Evolutionary conservation across 805 yeast genomes (phyloP), one percentile per base, ranked within the genome.

Genomic region (Pichia cephalocereana): DNA sequence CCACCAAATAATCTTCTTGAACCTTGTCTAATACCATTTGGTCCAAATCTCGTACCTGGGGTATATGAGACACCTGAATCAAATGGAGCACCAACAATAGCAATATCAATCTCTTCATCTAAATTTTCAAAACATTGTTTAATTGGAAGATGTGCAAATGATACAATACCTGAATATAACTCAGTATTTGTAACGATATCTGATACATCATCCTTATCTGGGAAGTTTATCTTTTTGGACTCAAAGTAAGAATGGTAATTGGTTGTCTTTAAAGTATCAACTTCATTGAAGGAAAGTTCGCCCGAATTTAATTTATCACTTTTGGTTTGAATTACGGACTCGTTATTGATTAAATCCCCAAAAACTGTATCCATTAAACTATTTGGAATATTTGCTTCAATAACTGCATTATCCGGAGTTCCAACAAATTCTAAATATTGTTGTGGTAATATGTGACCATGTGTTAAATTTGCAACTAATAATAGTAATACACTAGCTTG

Each of bases 1-100:
- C 75, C 79, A 1, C 72, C 63, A 52, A 49, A 63, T 14, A 77
- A 55, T 52, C 83, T 60, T 52, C 76, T 63, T 6, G 77, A 69
- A 26, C 65, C 66, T 43, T 62, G 64, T 41, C 65, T 62, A 12
- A 76, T 70, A 0, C 75, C 74, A 54, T 73, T 75, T 1, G 82
- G 82, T 0, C 82, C 83, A 59, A 78, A 77, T 36, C 82, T 59
- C 6, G 82, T 80, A 3, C 82, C 82, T 0, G 82, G 80, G 17
- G 78, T 60, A 56, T 66, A 78, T 0, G 79, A 71, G 1, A 72
- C 76, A 1, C 81, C 80, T 0, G 80, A 74, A 54, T 78, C 83
- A 51, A 76, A 78, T 0, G 81, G 82, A 1, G 81, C 80, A 2
- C 82, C 82, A 12, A 77, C 72, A 28, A 78, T 71, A 3, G 82